A percentile compares a stretch with the other conserved stretches of the same genome.
These are phyloP conservation scores for Paulownia fortunei DNA, from an alignment of 257 asterid species.

Conservation along the genomic window DNA sequence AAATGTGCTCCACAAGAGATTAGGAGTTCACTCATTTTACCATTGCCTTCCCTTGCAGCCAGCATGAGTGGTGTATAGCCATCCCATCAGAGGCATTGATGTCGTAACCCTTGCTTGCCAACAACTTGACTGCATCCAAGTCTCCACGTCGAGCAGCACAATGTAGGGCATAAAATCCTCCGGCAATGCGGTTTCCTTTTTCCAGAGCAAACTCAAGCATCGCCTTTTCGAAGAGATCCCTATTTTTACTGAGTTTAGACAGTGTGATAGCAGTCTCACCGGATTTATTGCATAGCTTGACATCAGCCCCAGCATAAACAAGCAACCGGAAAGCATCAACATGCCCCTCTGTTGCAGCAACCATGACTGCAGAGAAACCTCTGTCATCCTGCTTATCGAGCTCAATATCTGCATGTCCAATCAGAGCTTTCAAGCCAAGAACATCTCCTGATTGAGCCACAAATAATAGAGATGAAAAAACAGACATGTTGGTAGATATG, in stretches of 20 bases:
- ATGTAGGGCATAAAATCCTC: constrained; percentile 74
- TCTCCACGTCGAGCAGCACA: constrained; percentile 81
- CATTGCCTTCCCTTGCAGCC: constrained; percentile 78
- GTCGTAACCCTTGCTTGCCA: constrained; percentile 63
- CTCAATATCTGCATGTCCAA: constrained; percentile 44
- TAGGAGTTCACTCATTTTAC: constrained; percentile 58
- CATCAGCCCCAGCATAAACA: constrained; percentile 79
- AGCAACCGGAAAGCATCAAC: constrained; percentile 76
- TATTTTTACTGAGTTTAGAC: constrained; percentile 50
- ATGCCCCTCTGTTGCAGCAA: constrained; percentile 76
- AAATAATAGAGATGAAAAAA: constrained; percentile 64
- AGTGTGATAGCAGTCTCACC: constrained; percentile 71
- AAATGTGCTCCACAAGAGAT: constrained; percentile 60
- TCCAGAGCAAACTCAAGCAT: constrained; percentile 84
- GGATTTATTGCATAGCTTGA: constrained; percentile 60
- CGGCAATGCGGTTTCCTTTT: constrained; percentile 59
- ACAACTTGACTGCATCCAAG: constrained; percentile 60
- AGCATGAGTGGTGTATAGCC: constrained; percentile 77
- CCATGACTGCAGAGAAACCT: constrained; percentile 84
- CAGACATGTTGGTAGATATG: constrained; percentile 50
- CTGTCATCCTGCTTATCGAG: constrained; percentile 66
- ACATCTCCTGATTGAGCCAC: constrained; percentile 76
- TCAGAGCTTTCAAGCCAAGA: constrained; percentile 54
- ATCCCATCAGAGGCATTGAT: constrained; percentile 62
- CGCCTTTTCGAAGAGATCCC: constrained; percentile 73